A percentile compares a stretch with the other conserved stretches of the same genome.
phyloP scores from a whole-genome alignment of 257 asterid species.

The Parsonsia alboflavescens region DNA sequence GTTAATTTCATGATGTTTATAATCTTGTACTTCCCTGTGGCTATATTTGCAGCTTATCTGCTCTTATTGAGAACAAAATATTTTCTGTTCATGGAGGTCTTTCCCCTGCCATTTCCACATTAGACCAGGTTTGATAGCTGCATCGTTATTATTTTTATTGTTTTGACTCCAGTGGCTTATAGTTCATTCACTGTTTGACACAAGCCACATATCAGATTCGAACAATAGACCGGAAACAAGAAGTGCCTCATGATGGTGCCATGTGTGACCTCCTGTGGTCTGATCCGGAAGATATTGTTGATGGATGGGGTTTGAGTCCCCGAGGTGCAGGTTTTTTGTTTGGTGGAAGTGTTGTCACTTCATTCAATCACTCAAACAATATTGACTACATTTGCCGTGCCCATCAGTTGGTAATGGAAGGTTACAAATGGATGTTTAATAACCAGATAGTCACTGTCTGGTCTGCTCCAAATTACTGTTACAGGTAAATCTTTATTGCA shows the following conservation, averaged over 20 bases:
- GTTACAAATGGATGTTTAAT: slow-evolving; percentile 95
- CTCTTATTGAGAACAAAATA: slow-evolving; percentile 88
- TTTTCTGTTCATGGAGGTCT: slow-evolving; percentile 97
- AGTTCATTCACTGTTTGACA: slow-evolving; percentile 18
- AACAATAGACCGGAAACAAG: slow-evolving; percentile 91
- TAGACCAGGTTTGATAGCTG: slow-evolving; percentile 70
- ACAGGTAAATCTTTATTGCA: slow-evolving; percentile 43
- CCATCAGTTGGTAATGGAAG: slow-evolving; percentile 98
- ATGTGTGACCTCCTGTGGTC: slow-evolving; percentile 99
- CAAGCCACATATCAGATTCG: slow-evolving; percentile 55
- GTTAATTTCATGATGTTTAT: background rate
- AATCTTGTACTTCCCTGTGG: background rate
- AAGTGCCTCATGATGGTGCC: slow-evolving; percentile 98
- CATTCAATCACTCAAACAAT: slow-evolving; percentile 77
- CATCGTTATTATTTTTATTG: background rate
- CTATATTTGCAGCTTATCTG: slow-evolving; percentile 68
- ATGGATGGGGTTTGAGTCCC: slow-evolving; percentile 98
- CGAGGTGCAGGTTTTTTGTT: slow-evolving; percentile 97
- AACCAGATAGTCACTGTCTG: slow-evolving; percentile 92
- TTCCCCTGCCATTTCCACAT: slow-evolving; percentile 79
- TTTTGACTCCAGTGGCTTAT: slow-evolving; percentile 9
- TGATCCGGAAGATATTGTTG: slow-evolving; percentile 93
- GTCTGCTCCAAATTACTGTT: slow-evolving; percentile 99
- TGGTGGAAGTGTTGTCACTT: slow-evolving; percentile 81
- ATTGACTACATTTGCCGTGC: slow-evolving; percentile 95